Evolutionary conservation across 768 basidiomycete genomes (phyloP).

Genomic region (Mycena metata): DNA sequence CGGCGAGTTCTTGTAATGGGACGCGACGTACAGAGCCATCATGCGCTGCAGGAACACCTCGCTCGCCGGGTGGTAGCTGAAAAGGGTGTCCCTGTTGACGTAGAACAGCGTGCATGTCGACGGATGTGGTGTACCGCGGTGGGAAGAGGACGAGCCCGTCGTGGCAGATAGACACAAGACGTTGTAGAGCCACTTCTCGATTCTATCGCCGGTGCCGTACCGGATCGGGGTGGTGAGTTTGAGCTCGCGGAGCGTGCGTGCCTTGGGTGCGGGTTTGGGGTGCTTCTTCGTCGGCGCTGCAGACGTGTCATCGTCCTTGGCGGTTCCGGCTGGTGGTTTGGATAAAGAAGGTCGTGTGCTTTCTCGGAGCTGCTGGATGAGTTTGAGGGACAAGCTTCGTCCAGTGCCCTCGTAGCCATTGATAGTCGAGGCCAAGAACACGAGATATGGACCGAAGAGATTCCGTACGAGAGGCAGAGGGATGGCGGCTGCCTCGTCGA

Average conservation of each 20-base stretch:
- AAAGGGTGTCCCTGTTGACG: constrained; percentile 95
- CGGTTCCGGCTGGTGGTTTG: constrained; percentile 61
- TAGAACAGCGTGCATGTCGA: constrained; percentile 95
- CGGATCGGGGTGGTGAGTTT: constrained; percentile 96
- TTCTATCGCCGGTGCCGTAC: constrained; percentile 86
- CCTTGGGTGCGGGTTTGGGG: constrained; percentile 71
- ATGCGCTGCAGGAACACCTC: constrained; percentile 97
- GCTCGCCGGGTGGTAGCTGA: constrained; percentile 97
- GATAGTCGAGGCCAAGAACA: constrained; percentile 99
- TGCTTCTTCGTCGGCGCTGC: constrained; percentile 66
- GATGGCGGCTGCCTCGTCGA: constrained; percentile 98
- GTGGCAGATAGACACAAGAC: constrained; percentile 94
- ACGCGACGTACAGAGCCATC: constrained; percentile 98
- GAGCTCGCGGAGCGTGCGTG: constrained; percentile 89
- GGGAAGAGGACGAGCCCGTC: constrained; percentile 56
- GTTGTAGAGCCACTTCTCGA: constrained; percentile 95
- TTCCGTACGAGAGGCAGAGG: constrained; percentile 96
- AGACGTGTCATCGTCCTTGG: constrained; percentile 55
- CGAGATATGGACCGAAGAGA: constrained; percentile 95
- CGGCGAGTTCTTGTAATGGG: constrained; percentile 99
- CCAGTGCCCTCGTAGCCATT: constrained; percentile 99
- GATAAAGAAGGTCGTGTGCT: constrained; percentile 84
- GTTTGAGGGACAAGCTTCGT: constrained; percentile 97
- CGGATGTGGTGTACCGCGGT: constrained; percentile 93
- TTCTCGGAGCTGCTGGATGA: constrained; percentile 96